A percentile compares a stretch with the other conserved stretches of the same genome.
phyloP scores from a whole-genome alignment of 345 rosid species.

The Camelina sativa region DNA sequence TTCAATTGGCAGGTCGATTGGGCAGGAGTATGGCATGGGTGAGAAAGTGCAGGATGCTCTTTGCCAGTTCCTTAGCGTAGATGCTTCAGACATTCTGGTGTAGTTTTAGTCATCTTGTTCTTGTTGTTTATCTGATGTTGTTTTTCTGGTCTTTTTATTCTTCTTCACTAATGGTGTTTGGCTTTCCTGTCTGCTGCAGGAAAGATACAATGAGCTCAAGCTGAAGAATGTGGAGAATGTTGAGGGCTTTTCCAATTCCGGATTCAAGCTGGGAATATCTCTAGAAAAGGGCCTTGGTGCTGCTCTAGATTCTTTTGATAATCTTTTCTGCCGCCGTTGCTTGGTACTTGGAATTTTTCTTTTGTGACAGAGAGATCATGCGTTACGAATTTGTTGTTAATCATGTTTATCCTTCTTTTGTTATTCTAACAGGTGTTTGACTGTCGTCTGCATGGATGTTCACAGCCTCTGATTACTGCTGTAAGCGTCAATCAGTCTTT shows the following conservation, averaged over 20 bases:
- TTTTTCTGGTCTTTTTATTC: constrained; percentile 32
- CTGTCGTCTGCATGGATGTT: constrained; percentile 98
- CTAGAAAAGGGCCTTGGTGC: constrained; percentile 81
- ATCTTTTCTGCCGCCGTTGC: constrained; percentile 98
- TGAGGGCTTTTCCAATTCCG: constrained; percentile 53
- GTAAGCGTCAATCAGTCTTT: constrained; percentile 57
- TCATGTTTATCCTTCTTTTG: constrained; percentile 25
- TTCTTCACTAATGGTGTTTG: constrained; percentile 31
- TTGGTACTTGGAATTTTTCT: constrained; percentile 57
- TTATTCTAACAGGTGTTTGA: constrained; percentile 81
- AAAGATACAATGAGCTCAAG: constrained; percentile 64
- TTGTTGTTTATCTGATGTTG: constrained; percentile 12
- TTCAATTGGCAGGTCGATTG: constrained; percentile 68
- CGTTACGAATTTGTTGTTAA: constrained; percentile 3
- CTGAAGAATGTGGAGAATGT: constrained; percentile 56
- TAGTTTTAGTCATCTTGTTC: constrained; percentile 33
- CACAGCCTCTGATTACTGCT: constrained; percentile 79
- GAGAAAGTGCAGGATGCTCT: constrained; percentile 69
- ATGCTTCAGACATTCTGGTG: constrained; percentile 75
- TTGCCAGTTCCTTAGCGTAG: constrained; percentile 71
- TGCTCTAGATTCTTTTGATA: constrained; percentile 98
- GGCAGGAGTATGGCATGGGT: constrained; percentile 73
- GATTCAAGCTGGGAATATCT: constrained; percentile 59
- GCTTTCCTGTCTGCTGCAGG: constrained; percentile 57
- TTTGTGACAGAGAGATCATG: constrained; percentile 27